Evolutionary conservation across 805 yeast genomes (phyloP), one percentile per base, ranked within the genome.

Genomic region (Debaryomyces hansenii): DNA sequence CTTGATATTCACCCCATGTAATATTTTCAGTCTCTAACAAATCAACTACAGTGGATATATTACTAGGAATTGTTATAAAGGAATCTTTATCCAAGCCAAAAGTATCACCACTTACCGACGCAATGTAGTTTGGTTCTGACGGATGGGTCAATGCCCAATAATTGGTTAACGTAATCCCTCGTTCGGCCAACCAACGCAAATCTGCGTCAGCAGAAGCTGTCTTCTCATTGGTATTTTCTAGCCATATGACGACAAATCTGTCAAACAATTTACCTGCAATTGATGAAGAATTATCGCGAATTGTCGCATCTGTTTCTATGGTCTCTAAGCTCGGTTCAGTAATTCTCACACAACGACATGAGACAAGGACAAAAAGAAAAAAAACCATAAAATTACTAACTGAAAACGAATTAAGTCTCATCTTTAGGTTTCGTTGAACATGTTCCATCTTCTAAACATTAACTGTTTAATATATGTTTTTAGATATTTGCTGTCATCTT

Each of bases 1-100:
- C 79, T 60, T 75, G 74, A 66, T 78, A 78, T 63, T 77, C 79
- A 44, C 70, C 80, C n/a, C n/a, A n/a, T n/a, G n/a, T n/a, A n/a
- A n/a, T n/a, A n/a, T 80, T 64, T 56, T 63, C 64, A 46, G 64
- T 59, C 55, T 78, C 80, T 46, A 77, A 60, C 46, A 78, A 62
- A 56, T 78, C 83, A 12, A 67, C 81, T 21, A 78, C 50, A 33
- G 74, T 67, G 36, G 81, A 76, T 34, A 78, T 70, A 57, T 78
- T 75, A 21, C 54, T 31, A 42, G 82, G 82, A 39, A 77, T 54
- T 9, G 62, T 47, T 50, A 71, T 66, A 75, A 77, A 49, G 68
- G 64, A 59, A 78, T 82, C n/a, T 48, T 67, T 68, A 48, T 63
- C 67, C 44, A 78, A 69, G 21, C 79, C 75, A 50, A 75, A 76